A percentile compares a stretch with the other conserved stretches of the same genome.
phyloP scores from a whole-genome alignment of 2,329 filamentous ascomycete genomes.

The Rhynchosporium graminicola region DNA sequence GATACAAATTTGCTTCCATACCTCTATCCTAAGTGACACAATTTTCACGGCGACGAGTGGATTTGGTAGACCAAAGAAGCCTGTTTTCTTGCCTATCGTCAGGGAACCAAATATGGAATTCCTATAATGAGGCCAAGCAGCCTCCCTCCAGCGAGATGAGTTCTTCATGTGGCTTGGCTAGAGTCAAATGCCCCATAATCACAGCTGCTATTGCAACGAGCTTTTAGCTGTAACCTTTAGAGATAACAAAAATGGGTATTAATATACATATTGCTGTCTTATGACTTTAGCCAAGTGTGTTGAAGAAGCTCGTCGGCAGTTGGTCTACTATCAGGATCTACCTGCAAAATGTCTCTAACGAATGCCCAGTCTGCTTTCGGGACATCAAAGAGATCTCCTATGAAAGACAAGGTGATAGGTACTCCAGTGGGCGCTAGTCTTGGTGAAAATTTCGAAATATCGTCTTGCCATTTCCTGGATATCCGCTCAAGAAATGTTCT shows the following conservation, averaged over 20 bases:
- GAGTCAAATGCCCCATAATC: not conserved
- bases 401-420: constrained; percentile 20
- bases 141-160: too few relatives aligned
- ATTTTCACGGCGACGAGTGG: too few relatives aligned
- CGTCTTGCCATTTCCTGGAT: constrained; percentile 16
- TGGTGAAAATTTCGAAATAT: constrained; percentile 21
- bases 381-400: constrained; percentile 18
- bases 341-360: constrained; percentile 19
- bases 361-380: constrained; percentile 20
- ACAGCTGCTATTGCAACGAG: not conserved
- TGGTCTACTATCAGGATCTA: constrained; percentile 21
- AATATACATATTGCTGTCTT: not conserved
- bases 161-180: too few relatives aligned
- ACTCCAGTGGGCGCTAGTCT: constrained; percentile 17
- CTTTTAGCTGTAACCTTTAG: not conserved
- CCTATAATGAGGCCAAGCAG: too few relatives aligned
- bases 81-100: too few relatives aligned
- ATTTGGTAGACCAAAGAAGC: too few relatives aligned
- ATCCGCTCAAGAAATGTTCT: constrained; percentile 15
- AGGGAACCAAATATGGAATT: too few relatives aligned
- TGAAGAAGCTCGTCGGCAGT: constrained; percentile 21
- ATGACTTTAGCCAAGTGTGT: constrained; percentile 14
- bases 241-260: not conserved
- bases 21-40: too few relatives aligned
- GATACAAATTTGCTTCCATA: too few relatives aligned